phyloP scores from a whole-genome alignment of 805 yeast species.

The Yarrowia sp. region DNA sequence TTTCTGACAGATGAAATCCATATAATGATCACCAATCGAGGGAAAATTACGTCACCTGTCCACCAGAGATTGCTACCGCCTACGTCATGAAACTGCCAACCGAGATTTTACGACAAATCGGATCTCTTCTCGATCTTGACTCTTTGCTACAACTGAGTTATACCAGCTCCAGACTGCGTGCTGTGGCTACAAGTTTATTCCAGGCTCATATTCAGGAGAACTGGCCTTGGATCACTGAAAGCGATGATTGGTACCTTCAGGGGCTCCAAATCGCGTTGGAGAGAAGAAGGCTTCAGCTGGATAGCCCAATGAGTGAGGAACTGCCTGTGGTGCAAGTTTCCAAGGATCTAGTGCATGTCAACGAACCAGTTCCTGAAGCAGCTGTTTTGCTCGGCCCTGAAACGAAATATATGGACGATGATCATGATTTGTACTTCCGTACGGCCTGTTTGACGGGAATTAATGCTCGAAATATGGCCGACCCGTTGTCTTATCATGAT shows the following conservation, averaged over 20 bases:
- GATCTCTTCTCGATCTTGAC: not conserved
- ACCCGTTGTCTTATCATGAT: not conserved
- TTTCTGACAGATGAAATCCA: not conserved
- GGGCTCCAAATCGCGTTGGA: not conserved
- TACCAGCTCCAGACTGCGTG: not conserved
- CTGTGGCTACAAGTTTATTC: not conserved
- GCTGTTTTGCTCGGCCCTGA: not conserved
- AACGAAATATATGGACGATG: not conserved
- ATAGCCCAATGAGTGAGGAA: not conserved
- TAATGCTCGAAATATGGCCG: not conserved
- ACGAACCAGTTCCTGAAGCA: not conserved
- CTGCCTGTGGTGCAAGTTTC: not conserved
- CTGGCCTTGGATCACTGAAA: not conserved
- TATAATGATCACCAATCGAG: not conserved
- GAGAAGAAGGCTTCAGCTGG: not conserved
- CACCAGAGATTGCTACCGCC: not conserved
- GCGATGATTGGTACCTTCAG: conserved; percentile 1
- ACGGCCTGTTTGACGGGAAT: not conserved
- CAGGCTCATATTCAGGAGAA: not conserved
- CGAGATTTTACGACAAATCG: not conserved
- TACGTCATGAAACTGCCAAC: not conserved
- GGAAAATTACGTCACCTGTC: not conserved
- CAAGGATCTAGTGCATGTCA: not conserved
- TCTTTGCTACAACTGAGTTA: not conserved
- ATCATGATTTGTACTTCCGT: not conserved